Percentiles rank a stretch among this genome's conserved stretches.
Conservation (phyloP, 176 grass and related monocot species). For the Otatea glauca region DNA sequence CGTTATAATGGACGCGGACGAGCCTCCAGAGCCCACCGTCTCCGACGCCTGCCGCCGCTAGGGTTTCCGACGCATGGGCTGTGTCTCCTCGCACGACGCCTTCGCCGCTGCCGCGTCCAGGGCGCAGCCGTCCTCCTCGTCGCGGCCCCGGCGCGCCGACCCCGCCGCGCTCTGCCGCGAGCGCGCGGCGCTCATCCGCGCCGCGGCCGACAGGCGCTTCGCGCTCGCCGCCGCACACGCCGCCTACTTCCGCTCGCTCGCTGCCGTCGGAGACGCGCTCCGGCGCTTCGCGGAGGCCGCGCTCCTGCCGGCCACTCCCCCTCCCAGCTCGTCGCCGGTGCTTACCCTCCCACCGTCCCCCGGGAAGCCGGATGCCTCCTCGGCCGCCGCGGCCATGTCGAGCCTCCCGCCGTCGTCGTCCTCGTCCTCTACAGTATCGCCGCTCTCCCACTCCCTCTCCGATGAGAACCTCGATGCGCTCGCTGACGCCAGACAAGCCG, state of each 20-base stretch:
- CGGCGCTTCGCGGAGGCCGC: constrained; percentile 64
- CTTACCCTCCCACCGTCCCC: constrained; percentile 78
- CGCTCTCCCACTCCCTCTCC: constrained; percentile 83
- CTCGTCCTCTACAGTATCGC: constrained; percentile 66
- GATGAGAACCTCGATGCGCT: constrained; percentile 37
- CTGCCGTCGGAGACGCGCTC: constrained; percentile 65
- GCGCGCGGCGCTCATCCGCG: constrained; percentile 65
- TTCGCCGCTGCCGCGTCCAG: constrained; percentile 34
- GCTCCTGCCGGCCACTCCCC: constrained; percentile 47
- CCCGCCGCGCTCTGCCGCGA: constrained; percentile 65
- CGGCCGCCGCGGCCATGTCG: constrained; percentile 5
- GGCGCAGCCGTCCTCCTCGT: constrained; percentile 1
- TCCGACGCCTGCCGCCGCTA: constrained; percentile 27
- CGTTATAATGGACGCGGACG: constrained; percentile 52
- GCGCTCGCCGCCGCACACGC: constrained; percentile 71
- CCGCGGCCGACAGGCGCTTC: constrained; percentile 59
- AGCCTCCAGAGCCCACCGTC: constrained; percentile 40
- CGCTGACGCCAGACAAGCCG: neutral
- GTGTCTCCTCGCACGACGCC: constrained; percentile 60
- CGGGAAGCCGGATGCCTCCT: constrained; percentile 39
- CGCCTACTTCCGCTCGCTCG: constrained; percentile 74
- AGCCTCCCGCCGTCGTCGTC: constrained; percentile 54
- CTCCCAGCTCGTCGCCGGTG: constrained; percentile 54
- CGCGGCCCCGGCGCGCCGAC: constrained; percentile 17
- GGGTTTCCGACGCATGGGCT: constrained; percentile 62